A percentile compares a stretch with the other conserved stretches of the same genome.
These are phyloP conservation scores for Macrolepiota albuminosa DNA, from an alignment of 768 basidiomycete genomes.

Conservation along the genomic window DNA sequence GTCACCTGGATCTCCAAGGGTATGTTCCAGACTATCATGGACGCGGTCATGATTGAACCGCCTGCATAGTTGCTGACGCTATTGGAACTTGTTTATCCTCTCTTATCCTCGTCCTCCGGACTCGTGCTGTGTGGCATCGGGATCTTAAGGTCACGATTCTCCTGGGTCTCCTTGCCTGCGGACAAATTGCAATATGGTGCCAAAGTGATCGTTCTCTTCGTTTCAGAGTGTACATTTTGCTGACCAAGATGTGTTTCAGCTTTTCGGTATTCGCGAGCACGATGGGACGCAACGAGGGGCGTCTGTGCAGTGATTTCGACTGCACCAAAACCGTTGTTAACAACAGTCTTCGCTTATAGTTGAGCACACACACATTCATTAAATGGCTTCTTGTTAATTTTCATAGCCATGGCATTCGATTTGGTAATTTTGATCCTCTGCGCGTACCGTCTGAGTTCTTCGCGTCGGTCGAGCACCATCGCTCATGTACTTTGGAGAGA, in stretches of 20 bases:
- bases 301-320: conserved; percentile 29
- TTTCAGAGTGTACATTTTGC: not conserved
- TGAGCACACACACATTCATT: conserved; percentile 1
- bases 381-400: not conserved
- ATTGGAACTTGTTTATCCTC: conserved; percentile 28
- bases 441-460: conserved; percentile 17
- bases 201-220: conserved; percentile 21
- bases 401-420: conserved; percentile 29
- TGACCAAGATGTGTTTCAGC: conserved; percentile 15
- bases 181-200: conserved; percentile 26
- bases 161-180: conserved; percentile 20
- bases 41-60: not conserved
- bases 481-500: conserved; percentile 26
- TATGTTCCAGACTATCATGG: conserved; percentile 7
- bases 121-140: conserved; percentile 29
- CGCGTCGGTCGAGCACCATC: conserved; percentile 22
- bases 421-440: conserved; percentile 27
- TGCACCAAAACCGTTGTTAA: conserved; percentile 24
- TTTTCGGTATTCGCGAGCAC: conserved; percentile 26
- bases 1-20: conserved; percentile 30
- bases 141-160: conserved; percentile 19
- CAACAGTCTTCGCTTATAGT: conserved; percentile 29
- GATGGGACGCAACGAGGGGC: conserved; percentile 23
- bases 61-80: conserved; percentile 23
- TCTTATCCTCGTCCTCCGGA: conserved; percentile 28